Base-by-base conservation (phyloP, 345 rosid species). In the Euphorbia tirucalli region DNA sequence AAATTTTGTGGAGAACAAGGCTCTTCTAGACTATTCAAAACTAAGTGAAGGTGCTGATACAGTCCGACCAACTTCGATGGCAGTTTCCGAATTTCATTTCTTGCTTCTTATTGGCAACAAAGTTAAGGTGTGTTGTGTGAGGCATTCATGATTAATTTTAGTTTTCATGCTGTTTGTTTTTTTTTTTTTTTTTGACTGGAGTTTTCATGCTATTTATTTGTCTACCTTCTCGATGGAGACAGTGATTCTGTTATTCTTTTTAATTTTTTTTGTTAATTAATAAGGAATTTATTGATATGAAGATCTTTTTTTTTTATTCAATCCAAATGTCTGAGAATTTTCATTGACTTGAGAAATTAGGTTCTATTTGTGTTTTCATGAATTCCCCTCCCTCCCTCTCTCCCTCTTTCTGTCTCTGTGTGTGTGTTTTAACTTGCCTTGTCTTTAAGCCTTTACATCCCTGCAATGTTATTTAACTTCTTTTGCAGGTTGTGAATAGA, bases 1-100 rank as follows among this genome's bases (percentile, higher is more conserved):
- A 74, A 92, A 91, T 82, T 95, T 93, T 83, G 92, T 95, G 88
- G 99, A 95, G 86, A 92, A 89, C 84, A 95, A 95, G 85, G 99
- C 97, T 31, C 97, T 95, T 43, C 81, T 95, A 82, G 84, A 76
- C 83, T 93, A 95, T 65, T 71, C 88, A 73, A 95, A 93, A 81
- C 71, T 95, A 74, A 83, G 83, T 83, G 91, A 87, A 74, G 90
- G 90, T 78, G 73, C 84, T 15, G 98, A 88, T 82, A 81, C 76
- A 62, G 82, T 86, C 69, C 89, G 83, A 83, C 99, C 99, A 43
- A 75, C 89, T 80, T 95, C 98, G 58, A 85, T 95, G 88, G 92
- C 96, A 44, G 94, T 90, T 77, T 93, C 99, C 24, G 99, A 95
- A 82, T 95, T 82, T 77, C 99, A 95, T 84, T 95, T 90, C 80